phyloP scores from a whole-genome alignment of 2,329 filamentous ascomycete species.

The Ilyonectria destructans region DNA sequence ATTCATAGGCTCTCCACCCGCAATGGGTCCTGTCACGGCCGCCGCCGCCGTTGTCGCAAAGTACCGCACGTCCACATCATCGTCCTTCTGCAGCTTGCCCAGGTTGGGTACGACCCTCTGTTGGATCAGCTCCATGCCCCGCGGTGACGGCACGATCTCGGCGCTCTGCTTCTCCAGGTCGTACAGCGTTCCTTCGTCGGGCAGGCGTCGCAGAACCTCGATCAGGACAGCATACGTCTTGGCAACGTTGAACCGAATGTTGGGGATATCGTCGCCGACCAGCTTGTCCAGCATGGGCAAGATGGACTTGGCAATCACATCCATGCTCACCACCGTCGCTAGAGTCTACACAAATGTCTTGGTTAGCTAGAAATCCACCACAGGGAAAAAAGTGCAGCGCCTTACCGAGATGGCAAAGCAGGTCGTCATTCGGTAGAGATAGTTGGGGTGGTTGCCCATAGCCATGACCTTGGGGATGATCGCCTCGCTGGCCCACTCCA shows the following conservation, averaged over 20 bases:
- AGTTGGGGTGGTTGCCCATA: slow-evolving; percentile 98
- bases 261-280: slow-evolving; percentile 94
- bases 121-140: slow-evolving; percentile 85
- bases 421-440: slow-evolving; percentile 99
- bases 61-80: slow-evolving; percentile 98
- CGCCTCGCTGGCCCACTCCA: slow-evolving; percentile 96
- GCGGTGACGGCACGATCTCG: slow-evolving; percentile 75
- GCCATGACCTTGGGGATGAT: slow-evolving; percentile 99
- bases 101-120: slow-evolving; percentile 90
- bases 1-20: slow-evolving; percentile 74
- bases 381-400: slow-evolving; percentile 43
- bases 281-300: slow-evolving; percentile 97
- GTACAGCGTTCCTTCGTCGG: slow-evolving; percentile 88
- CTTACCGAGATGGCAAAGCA: slow-evolving; percentile 98
- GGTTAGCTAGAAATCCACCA: slow-evolving; percentile 39
- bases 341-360: slow-evolving; percentile 78
- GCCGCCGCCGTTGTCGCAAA: slow-evolving; percentile 93
- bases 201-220: slow-evolving; percentile 91
- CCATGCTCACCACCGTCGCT: slow-evolving; percentile 91
- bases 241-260: slow-evolving; percentile 99
- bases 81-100: slow-evolving; percentile 96
- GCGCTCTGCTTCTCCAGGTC: slow-evolving; percentile 85
- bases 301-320: slow-evolving; percentile 93
- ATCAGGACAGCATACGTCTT: slow-evolving; percentile 96
- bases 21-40: slow-evolving; percentile 64